Conservation (phyloP, 495 filamentous ascomycete genomes). For the Echria macrotheca region DNA sequence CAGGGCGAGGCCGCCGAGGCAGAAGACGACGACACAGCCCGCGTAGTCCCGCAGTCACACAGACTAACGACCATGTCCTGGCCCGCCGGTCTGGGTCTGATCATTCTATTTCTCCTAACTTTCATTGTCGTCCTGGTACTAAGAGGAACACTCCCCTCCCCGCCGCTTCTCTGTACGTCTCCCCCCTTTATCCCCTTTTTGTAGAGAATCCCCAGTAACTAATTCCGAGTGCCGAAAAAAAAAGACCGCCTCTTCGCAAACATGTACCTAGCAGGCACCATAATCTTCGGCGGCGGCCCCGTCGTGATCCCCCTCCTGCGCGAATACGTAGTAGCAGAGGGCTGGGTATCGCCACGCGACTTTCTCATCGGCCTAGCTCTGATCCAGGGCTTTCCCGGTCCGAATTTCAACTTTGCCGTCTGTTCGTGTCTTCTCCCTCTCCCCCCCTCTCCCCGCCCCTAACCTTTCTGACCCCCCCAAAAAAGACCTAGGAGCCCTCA, state of each 20-base stretch:
- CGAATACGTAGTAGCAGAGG: constrained; percentile 69
- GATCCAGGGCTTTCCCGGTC: constrained; percentile 78
- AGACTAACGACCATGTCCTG: constrained; percentile 34
- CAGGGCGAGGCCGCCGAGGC: neutral
- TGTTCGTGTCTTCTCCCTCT: no score
- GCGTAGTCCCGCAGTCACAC: constrained; percentile 34
- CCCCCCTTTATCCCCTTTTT: neutral
- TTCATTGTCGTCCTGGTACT: constrained; percentile 58
- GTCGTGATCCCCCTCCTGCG: constrained; percentile 79
- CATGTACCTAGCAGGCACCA: constrained; percentile 79
- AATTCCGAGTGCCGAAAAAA: no score
- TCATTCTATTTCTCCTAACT: constrained; percentile 49
- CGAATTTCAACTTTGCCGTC: constrained; percentile 85
- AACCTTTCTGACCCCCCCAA: no score
- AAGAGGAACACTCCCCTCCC: constrained; percentile 42
- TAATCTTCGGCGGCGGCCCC: constrained; percentile 83
- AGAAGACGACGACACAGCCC: constrained; percentile 17
- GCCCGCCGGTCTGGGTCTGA: constrained; percentile 42
- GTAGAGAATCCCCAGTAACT: neutral
- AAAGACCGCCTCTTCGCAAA: constrained; percentile 58
- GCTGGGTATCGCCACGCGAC: constrained; percentile 73
- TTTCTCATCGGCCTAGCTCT: constrained; percentile 79
- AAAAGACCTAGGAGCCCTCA: constrained; percentile 63
- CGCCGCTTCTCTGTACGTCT: constrained; percentile 38
- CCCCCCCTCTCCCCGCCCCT: no score